Base-by-base conservation (phyloP, 2,329 filamentous ascomycete species). In the Hysterium pulicare region DNA sequence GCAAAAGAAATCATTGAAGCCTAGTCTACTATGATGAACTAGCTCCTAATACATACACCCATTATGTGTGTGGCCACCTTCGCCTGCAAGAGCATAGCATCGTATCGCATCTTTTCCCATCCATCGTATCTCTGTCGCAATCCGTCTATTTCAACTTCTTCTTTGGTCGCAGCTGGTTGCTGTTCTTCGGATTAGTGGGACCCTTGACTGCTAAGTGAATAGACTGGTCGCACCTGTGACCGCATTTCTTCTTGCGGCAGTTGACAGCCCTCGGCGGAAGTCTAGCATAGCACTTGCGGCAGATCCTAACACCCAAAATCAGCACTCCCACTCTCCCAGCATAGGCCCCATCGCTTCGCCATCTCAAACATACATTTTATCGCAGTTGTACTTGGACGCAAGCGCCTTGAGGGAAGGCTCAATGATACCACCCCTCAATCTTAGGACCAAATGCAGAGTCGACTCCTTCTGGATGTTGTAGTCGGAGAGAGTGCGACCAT, bases 381-480 rank as follows among this genome's bases (percentile, higher is more conserved):
- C 93, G 87, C 91, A 97, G 86, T 98, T 97, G 84, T 94, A 97
- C 83, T 96, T 96, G 81, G 86, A 90, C 71, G 91, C 91, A 57
- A 97, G 85, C 62, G 89, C 91, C 86, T 97, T 97, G 68, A 97
- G 85, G 67, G 90, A 96, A 66, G 93, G 93, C 83, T 97, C 91
- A 69, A 95, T 53, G 81, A 97, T 91, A 82, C 91, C 91, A 82
- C 91, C 91, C 82, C 91, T 90, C 66, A 97, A 90, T 80, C 91
- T 90, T 76, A 97, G 90, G 71, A 97, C 91, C 70, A 97, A 77
- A 79, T 97, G 91, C 66, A 97, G 90, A 59, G 91, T 97, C 45
- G 91, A 96, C 82, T 97, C 91, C 87, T 96, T 96, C 81, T 96
- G 90, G 77, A 97, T 96, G 82, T 96, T 96, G 86, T 96, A 96